Base-by-base conservation (phyloP, 768 basidiomycete genomes). In the Agaricus blazei region DNA sequence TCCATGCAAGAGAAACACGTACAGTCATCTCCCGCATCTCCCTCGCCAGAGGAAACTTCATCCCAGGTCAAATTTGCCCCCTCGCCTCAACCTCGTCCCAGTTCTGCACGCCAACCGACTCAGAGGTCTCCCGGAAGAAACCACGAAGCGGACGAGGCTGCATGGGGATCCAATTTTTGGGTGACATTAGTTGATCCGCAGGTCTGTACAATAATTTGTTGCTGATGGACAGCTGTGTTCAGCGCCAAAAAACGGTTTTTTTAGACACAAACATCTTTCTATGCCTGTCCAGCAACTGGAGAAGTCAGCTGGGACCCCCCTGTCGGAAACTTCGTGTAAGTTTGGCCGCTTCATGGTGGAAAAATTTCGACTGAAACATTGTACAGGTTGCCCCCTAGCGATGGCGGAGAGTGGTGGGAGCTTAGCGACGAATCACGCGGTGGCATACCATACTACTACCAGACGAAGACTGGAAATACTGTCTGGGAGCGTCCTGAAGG, bases 381-480 rank as follows among this genome's bases (percentile, higher is more conserved):
- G 28, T 65, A 5, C 62, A 93, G 91, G 48, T 75, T 95, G 44
- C 94, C 94, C 46, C 88, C 91, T 4, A 88, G 77, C 60, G 77
- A 81, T 3, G 84, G 90, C 43, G 93, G 94, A 41, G 93, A 96
- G 67, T 97, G 94, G 93, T 98, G 94, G 94, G 94, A 97, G 69
- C 79, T 97, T 57, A 76, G 76, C 44, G 94, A 98, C 66, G 88
- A 92, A 37, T 81, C 85, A 44, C 79, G 91, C 50, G 88, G 85
- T 44, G 90, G 90, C 29, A 74, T 93, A 54, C 84, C 90, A 3
- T 98, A 98, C 68, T 98, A 93, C 71, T 95, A 96, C 70, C 93
- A 95, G 64, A 97, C 93, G 9, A 87, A 92, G 68, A 87, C 90
- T 1, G 87, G 88, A 1, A 88, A 91, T 63, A 96, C 94, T 1